Conservation (phyloP, 768 basidiomycete genomes). For the Mycena latifolia region DNA sequence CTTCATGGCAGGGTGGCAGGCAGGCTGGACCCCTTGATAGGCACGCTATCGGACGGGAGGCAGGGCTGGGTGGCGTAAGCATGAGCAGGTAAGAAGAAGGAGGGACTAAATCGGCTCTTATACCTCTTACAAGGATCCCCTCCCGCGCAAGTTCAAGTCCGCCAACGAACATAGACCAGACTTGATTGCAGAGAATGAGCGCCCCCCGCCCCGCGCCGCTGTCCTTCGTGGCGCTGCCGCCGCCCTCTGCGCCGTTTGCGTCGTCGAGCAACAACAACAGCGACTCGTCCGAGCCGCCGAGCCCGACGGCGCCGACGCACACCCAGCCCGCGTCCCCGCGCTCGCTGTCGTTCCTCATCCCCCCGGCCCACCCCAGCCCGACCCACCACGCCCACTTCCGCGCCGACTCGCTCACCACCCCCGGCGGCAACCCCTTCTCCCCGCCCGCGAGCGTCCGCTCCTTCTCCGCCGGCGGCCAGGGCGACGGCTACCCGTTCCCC, state of each 20-base stretch:
- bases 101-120: too few species aligned
- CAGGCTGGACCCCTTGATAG: too few species aligned
- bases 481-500: slow-evolving; percentile 29
- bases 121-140: too few species aligned
- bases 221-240: slow-evolving; percentile 21
- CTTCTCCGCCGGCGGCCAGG: slow-evolving; percentile 50
- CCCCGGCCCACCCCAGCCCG: slow-evolving; percentile 29
- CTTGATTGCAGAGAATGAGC: too few species aligned
- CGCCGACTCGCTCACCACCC: slow-evolving; percentile 21
- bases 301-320: slow-evolving; percentile 44
- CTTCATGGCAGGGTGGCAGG: too few species aligned
- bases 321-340: slow-evolving; percentile 59
- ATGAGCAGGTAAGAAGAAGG: too few species aligned
- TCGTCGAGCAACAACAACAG: slow-evolving; percentile 4
- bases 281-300: slow-evolving; percentile 44
- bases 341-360: slow-evolving; percentile 49
- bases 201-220: slow-evolving; percentile 33
- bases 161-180: too few species aligned
- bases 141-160: too few species aligned
- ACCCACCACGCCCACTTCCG: slow-evolving; percentile 41
- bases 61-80: too few species aligned
- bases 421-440: slow-evolving; percentile 60
- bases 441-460: slow-evolving; percentile 62
- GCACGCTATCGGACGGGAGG: too few species aligned
- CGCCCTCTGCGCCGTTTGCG: slow-evolving; percentile 37